These are phyloP conservation scores for Alternaria angustiovoidea DNA, from an alignment of 2,329 filamentous ascomycete species.

Conservation along the genomic window DNA sequence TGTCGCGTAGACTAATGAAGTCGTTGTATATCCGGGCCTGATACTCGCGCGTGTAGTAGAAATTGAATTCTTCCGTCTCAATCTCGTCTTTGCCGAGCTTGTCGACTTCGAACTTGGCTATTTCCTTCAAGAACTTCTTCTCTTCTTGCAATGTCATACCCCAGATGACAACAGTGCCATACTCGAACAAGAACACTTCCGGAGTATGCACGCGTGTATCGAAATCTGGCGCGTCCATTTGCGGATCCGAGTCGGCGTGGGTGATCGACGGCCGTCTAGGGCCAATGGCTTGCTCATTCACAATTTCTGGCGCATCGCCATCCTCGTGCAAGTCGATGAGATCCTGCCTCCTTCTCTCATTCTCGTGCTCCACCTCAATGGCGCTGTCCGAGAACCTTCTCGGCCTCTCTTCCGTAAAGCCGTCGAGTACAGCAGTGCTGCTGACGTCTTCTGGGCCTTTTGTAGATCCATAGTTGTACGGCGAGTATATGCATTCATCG, in stretches of 20 bases:
- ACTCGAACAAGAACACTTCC: slow-evolving; percentile 95
- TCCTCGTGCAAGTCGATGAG: slow-evolving; percentile 68
- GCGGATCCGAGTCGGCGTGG: slow-evolving; percentile 44
- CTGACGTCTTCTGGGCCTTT: slow-evolving; percentile 46
- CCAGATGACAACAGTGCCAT: slow-evolving; percentile 98
- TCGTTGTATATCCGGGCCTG: slow-evolving; percentile 99
- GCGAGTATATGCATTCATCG: slow-evolving; percentile 97
- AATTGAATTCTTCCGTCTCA: slow-evolving; percentile 98
- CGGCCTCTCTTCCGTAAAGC: slow-evolving; percentile 54
- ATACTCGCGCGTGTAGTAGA: slow-evolving; percentile 98
- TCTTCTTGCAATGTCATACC: slow-evolving; percentile 94
- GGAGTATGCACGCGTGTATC: slow-evolving; percentile 90
- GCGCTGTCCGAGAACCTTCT: slow-evolving; percentile 78
- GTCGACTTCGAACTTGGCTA: slow-evolving; percentile 91
- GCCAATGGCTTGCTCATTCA: slow-evolving; percentile 36
- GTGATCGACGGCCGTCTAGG: slow-evolving; percentile 35
- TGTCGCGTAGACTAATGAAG: slow-evolving; percentile 93
- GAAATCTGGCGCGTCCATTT: slow-evolving; percentile 69
- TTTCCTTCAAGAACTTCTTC: slow-evolving; percentile 88
- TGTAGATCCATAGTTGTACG: slow-evolving; percentile 77
- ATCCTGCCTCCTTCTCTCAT: slow-evolving; percentile 64
- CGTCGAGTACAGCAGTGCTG: slow-evolving; percentile 43
- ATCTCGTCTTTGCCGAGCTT: slow-evolving; percentile 88
- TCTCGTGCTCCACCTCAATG: slow-evolving; percentile 70
- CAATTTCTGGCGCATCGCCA: slow-evolving; percentile 40